Conservation (phyloP, 2,329 filamentous ascomycete genomes). For the Orbilia oligospora region DNA sequence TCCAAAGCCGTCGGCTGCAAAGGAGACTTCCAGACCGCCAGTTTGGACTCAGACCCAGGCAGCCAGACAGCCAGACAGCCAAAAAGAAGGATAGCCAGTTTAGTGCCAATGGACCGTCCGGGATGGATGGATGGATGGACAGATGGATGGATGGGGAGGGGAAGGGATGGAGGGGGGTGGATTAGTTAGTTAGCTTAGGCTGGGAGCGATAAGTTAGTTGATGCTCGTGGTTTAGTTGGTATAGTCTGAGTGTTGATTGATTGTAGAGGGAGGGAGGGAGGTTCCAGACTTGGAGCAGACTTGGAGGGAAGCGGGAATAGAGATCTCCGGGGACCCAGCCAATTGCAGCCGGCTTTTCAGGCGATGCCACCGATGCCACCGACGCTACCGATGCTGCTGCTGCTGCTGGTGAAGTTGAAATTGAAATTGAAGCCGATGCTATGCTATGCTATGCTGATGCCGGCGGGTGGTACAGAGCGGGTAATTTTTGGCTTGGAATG, state of each 20-base stretch:
- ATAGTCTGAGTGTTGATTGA: slow-evolving; percentile 15
- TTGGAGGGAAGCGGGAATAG: slow-evolving; percentile 3
- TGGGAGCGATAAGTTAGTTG: slow-evolving; percentile 21
- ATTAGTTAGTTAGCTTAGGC: slow-evolving; percentile 14
- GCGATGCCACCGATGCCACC: too few species aligned
- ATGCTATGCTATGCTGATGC: slow-evolving; percentile 13
- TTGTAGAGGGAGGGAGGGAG: slow-evolving; percentile 12
- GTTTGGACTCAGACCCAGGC: slow-evolving; percentile 16
- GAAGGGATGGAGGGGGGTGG: slow-evolving; percentile 5
- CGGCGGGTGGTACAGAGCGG: slow-evolving; percentile 31
- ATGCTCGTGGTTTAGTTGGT: too few species aligned
- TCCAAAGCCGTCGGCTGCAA: slow-evolving; percentile 25
- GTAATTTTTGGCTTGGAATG: too few species aligned
- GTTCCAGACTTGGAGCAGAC: slow-evolving; percentile 10
- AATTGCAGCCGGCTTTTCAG: slow-evolving; percentile 19
- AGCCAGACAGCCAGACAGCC: background rate
- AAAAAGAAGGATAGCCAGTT: slow-evolving; percentile 4
- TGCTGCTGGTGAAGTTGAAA: background rate
- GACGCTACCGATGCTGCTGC: too few species aligned
- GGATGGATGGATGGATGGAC: slow-evolving; percentile 31
- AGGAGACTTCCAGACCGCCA: slow-evolving; percentile 46
- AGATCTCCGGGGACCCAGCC: slow-evolving; percentile 6
- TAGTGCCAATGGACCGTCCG: slow-evolving; percentile 42
- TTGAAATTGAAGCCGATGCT: background rate
- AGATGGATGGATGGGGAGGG: slow-evolving; percentile 27